Percentiles rank a stretch among this genome's conserved stretches.
Evolutionary conservation across 176 grass and related monocot genomes (phyloP).

Genomic region (Triticum aestivum): DNA sequence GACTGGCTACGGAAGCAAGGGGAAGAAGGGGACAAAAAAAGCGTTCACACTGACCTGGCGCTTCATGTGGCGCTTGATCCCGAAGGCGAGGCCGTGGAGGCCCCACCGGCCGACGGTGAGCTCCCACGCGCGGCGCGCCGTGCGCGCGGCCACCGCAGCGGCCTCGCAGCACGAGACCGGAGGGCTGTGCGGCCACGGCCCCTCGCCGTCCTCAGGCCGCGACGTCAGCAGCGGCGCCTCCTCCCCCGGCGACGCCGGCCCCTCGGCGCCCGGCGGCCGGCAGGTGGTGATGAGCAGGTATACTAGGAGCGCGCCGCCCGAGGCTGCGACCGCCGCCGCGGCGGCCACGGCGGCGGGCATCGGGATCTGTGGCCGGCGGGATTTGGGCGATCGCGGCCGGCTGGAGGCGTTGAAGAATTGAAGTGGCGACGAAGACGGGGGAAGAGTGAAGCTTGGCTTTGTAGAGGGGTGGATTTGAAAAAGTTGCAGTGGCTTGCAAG

Average conservation of each 20-base stretch:
- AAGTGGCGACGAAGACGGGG: slow-evolving; percentile 37
- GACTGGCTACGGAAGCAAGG: not conserved
- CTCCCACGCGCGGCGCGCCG: slow-evolving; percentile 42
- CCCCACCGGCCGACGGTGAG: slow-evolving; percentile 60
- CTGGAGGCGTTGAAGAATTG: slow-evolving; percentile 21
- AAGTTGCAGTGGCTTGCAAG: slow-evolving; percentile 32
- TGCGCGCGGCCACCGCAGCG: slow-evolving; percentile 36
- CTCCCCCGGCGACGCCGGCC: not conserved
- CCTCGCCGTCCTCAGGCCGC: slow-evolving; percentile 11
- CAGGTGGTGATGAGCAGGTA: slow-evolving; percentile 35
- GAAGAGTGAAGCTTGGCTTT: not conserved
- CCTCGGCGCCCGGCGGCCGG: not conserved
- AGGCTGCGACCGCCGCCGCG: slow-evolving; percentile 32
- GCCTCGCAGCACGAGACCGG: slow-evolving; percentile 57
- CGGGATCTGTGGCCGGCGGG: slow-evolving; percentile 17
- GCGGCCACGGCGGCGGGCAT: slow-evolving; percentile 46
- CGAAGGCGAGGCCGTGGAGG: slow-evolving; percentile 54
- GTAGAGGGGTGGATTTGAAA: slow-evolving; percentile 39
- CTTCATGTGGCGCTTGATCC: slow-evolving; percentile 71
- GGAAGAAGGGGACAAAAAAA: not conserved
- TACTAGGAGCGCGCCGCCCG: slow-evolving; percentile 35
- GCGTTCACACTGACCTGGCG: slow-evolving; percentile 41
- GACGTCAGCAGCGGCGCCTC: slow-evolving; percentile 14
- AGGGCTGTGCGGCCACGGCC: slow-evolving; percentile 37
- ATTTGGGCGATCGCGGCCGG: slow-evolving; percentile 41